Percentiles rank a stretch among this genome's conserved stretches.
Evolutionary conservation across 1,139 yeast species (phyloP).

Genomic region (Saccharomyces hybrid): DNA sequence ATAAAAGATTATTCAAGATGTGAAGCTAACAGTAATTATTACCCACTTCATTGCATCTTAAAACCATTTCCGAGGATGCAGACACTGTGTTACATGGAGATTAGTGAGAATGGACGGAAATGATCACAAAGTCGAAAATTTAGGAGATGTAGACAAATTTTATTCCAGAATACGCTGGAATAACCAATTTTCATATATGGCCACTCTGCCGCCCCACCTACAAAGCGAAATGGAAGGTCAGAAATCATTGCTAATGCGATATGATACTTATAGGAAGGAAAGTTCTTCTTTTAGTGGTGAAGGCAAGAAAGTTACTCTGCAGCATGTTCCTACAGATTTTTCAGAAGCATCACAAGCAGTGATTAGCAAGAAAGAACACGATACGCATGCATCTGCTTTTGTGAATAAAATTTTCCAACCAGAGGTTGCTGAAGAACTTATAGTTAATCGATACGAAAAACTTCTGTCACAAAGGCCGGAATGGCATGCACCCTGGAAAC

Average conservation of each 20-base stretch:
- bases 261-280: background rate
- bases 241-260: background rate
- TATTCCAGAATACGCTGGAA: conserved; percentile 26
- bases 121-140: conserved; percentile 6
- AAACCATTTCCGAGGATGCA: background rate
- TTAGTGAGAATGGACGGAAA: conserved; percentile 3
- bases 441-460: conserved; percentile 20
- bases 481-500: conserved; percentile 62
- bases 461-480: conserved; percentile 33
- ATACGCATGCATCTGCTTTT: conserved; percentile 7
- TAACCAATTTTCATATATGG: conserved; percentile 25
- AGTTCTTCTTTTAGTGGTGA: background rate
- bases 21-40: background rate
- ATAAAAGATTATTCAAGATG: background rate
- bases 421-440: conserved; percentile 9
- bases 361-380: conserved; percentile 9
- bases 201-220: conserved; percentile 23
- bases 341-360: background rate
- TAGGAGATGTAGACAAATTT: conserved; percentile 15
- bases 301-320: background rate
- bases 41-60: background rate
- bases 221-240: background rate
- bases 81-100: background rate
- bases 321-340: background rate
- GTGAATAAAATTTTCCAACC: conserved; percentile 2